These are phyloP conservation scores for Raddia guianensis DNA, from an alignment of 176 grass and related monocot genomes.

Conservation along the genomic window DNA sequence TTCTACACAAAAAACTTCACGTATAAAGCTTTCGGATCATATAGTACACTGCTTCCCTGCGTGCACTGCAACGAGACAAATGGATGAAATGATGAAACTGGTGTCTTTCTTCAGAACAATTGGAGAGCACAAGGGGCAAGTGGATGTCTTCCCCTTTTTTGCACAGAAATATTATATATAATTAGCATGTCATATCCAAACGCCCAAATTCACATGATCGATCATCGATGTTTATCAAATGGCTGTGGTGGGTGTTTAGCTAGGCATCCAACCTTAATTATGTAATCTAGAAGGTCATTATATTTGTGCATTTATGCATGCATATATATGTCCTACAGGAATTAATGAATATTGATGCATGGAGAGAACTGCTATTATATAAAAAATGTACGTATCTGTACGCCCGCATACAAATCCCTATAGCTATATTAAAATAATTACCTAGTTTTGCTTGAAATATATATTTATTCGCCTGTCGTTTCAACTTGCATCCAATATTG, in stretches of 20 bases:
- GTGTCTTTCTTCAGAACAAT: slow-evolving; percentile 22
- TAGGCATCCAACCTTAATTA: no score
- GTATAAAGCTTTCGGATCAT: slow-evolving; percentile 4
- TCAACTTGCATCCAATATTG: neutral
- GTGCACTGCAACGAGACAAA: slow-evolving; percentile 27
- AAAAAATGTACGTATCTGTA: neutral
- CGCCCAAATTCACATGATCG: no score
- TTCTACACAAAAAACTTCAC: neutral
- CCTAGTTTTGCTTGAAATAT: neutral
- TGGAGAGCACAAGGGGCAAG: neutral
- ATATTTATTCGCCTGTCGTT: neutral
- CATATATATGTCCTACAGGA: neutral
- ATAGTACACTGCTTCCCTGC: neutral
- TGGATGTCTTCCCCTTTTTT: neutral
- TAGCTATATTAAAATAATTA: neutral
- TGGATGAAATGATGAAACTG: slow-evolving; percentile 37
- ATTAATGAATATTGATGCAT: neutral
- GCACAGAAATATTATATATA: neutral
- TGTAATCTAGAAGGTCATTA: no score
- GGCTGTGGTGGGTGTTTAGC: no score
- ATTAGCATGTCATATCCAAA: no score
- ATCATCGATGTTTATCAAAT: no score
- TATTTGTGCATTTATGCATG: no score
- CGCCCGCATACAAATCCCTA: neutral
- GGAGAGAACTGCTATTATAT: neutral